Evolutionary conservation across 75 land plant species (phyloP), one percentile per base, ranked within the genome.

Genomic region (Chamaecyparis obtusa): DNA sequence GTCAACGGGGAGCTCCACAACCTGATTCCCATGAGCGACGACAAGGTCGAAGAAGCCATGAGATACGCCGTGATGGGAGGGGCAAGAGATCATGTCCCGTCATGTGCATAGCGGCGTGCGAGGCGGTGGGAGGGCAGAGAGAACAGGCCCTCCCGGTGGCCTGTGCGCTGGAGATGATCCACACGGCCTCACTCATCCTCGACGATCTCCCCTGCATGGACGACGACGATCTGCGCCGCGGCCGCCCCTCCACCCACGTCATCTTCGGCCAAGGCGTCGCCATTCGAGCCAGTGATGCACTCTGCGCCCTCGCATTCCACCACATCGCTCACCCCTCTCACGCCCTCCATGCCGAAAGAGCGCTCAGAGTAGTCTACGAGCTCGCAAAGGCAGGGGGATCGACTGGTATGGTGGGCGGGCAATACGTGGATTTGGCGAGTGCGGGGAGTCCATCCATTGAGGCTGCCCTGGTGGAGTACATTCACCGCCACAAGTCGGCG

Each of bases 101-200:
- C 27, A 91, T 93, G 92, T 96, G 97, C 89, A 86, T 96, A 75
- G 94, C 97, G 48, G 92, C 95, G 67, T 95, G 94, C 87, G 95
- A 95, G 94, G 92, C 94, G 85, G 87, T 93, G 81, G 95, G 94
- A 46, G 94, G 89, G 78, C 71, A 75, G 35, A 90, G 91, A 44
- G 85, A 87, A 71, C 86, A 88, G 24, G 95, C 94, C 35, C 89
- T 94, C 71, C 97, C 95, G 48, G 91, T 91, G 43, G 95, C 96
- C 57, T 90, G 92, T 55, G 94, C 95, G 46, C 88, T 95, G 21
- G 96, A 95, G 89, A 95, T 95, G 96, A 89, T 92, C 75, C 95
- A 94, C 87, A 89, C 93, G 15, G 92, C 92, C 39, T 93, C 94
- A 41, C 46, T 39, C 41, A 39, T 39, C 41, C 41, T 39, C 41